Base-by-base conservation (phyloP, 257 asterid species). In the Solanum gandarillasii region DNA sequence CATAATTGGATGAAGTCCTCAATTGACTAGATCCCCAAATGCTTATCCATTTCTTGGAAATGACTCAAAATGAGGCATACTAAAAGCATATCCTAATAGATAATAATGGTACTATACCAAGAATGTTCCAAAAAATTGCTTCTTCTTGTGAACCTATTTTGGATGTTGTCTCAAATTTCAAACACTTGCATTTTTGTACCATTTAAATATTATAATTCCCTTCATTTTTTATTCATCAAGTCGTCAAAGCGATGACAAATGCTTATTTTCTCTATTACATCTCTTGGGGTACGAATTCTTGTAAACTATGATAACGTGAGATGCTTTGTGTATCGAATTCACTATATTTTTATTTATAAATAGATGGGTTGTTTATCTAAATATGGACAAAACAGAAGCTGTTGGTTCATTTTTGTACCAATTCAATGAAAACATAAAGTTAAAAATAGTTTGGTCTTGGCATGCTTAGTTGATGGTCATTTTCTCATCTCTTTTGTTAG, bases 251-350 rank as follows among this genome's bases (percentile, higher is more conserved):
- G 2, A 35, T 14, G n/a, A 70, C 76, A 29, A 14, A 70, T 70
- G 0, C 2, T 70, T 29, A 1, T 36, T 0, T 2, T 36, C 8
- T 31, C 0, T 31, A 70, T 70, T 31, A 29, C 5, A 13, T 7
- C 1, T 13, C 3, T 27, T 68, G 0, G 21, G 2, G 4, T n/a
- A 10, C 8, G 1, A 67, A 25, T 25, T 0, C 31, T 25, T 1
- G 1, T 0, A 12, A 1, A 67, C 0, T 65, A n/a, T 0, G 16
- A n/a, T 65, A 31, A 71, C 2, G 2, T 0, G 6, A 1, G 3
- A 71, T 31, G 1, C 1, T 71, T 71, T 71, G 7, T 71, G 12
- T 34, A 14, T 14, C 6, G 6, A 3, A 13, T 1, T 41, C 0
- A 0, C 25, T 58, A 0, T 8, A 20, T 58, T 1, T 27, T 13